A percentile compares a stretch with the other conserved stretches of the same genome.
These are phyloP conservation scores for Diutina sp. DNA, from an alignment of 1,139 yeast genomes.

Conservation along the genomic window DNA sequence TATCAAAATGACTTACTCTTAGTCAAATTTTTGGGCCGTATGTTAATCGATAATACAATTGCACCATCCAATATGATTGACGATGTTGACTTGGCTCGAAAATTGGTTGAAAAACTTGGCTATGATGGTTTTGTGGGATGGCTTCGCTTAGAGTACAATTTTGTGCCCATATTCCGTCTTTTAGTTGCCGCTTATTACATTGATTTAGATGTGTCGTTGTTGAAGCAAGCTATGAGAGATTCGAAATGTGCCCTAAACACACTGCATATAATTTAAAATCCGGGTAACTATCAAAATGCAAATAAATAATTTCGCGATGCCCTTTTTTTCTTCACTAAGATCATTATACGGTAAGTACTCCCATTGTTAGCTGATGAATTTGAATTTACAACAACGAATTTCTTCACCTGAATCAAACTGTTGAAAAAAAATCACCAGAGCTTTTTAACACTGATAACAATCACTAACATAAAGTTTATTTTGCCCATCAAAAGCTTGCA, in stretches of 20 bases:
- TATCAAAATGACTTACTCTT: neutral
- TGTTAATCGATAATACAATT: neutral
- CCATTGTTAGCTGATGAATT: conserved; percentile 1
- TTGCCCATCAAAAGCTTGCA: neutral
- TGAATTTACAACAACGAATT: conserved; percentile 26
- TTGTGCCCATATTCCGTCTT: neutral
- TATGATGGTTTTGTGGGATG: neutral
- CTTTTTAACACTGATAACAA: conserved; percentile 51
- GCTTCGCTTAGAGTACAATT: conserved; percentile 1
- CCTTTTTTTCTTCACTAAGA: neutral
- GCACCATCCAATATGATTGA: neutral
- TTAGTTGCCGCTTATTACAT: neutral
- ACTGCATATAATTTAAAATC: neutral
- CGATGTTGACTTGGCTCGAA: neutral
- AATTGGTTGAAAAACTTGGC: neutral
- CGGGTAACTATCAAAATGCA: neutral
- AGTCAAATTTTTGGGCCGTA: neutral
- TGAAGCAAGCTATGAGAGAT: neutral
- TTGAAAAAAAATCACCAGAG: conserved; percentile 47
- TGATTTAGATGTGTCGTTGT: neutral
- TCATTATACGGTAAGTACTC: neutral
- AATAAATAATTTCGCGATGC: neutral
- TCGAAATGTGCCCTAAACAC: neutral
- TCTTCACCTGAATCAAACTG: conserved; percentile 55
- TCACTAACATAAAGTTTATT: neutral